Conservation (phyloP, 1,284 basidiomycete species). For the Cutaneotrichosporon arboriforme region DNA sequence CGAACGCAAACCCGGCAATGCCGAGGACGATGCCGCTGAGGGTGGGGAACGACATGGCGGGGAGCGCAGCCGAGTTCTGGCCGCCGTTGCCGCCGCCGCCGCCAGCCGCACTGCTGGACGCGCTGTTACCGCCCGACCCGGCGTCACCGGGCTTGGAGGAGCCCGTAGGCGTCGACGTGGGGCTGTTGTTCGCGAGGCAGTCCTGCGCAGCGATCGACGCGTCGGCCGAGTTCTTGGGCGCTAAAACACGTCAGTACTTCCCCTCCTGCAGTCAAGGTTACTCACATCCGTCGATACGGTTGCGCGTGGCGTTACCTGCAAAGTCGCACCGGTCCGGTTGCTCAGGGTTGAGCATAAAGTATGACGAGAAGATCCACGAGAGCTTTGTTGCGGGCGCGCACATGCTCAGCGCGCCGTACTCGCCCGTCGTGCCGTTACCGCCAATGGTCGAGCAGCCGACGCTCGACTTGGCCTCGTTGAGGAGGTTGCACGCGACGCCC, state of each 20-base stretch:
- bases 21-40: background rate
- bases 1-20: background rate
- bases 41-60: background rate
- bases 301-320: constrained; percentile 73
- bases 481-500: constrained; percentile 60
- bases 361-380: constrained; percentile 75
- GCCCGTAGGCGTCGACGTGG: constrained; percentile 9
- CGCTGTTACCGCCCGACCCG: background rate
- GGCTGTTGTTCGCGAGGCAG: constrained; percentile 10
- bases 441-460: constrained; percentile 59
- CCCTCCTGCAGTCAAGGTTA: constrained; percentile 1
- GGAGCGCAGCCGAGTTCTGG: no score
- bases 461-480: constrained; percentile 58
- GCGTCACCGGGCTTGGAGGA: background rate
- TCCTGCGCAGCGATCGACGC: constrained; percentile 5
- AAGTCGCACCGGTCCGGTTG: constrained; percentile 57
- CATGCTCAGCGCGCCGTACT: constrained; percentile 66
- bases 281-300: constrained; percentile 37
- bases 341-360: constrained; percentile 64
- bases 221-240: constrained; percentile 1
- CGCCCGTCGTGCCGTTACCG: constrained; percentile 65
- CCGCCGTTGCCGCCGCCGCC: background rate
- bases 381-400: constrained; percentile 68
- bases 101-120: background rate
- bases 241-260: background rate